phyloP scores from a whole-genome alignment of 805 yeast genomes.

The Suhomyces sp. region DNA sequence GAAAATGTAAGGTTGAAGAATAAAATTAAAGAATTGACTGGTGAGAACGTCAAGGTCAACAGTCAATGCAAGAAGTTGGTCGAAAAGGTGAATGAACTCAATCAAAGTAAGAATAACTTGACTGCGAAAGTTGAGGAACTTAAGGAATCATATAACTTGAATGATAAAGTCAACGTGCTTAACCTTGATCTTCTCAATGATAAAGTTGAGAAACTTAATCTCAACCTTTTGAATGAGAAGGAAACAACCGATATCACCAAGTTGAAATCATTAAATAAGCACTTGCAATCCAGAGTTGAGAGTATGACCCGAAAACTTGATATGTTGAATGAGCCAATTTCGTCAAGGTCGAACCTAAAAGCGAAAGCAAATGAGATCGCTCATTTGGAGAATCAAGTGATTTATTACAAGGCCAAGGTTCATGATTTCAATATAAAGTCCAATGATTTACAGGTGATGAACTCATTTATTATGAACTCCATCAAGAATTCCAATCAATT shows the following conservation, averaged over 20 bases:
- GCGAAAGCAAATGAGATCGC: conserved; percentile 12
- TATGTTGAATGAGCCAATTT: conserved; percentile 20
- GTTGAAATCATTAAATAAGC: conserved; percentile 8
- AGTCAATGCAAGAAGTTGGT: conserved; percentile 32
- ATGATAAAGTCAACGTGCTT: conserved; percentile 7
- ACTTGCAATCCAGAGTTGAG: conserved; percentile 16
- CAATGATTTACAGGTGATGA: conserved; percentile 36
- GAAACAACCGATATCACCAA: conserved; percentile 14
- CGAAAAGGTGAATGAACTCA: conserved; percentile 23
- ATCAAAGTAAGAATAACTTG: conserved; percentile 4
- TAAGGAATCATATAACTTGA: neutral
- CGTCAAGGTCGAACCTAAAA: conserved; percentile 19
- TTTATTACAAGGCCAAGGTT: conserved; percentile 47
- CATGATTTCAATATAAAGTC: conserved; percentile 40
- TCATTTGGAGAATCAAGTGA: conserved; percentile 40
- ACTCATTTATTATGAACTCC: conserved; percentile 29
- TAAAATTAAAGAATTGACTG: conserved; percentile 24
- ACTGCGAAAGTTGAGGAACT: conserved; percentile 2
- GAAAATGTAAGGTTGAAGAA: conserved; percentile 33
- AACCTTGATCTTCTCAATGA: conserved; percentile 10
- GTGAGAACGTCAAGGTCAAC: conserved; percentile 31
- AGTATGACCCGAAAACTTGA: conserved; percentile 29
- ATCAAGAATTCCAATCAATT: conserved; percentile 26
- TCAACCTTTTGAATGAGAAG: conserved; percentile 10
- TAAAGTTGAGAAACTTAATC: conserved; percentile 9